Conservation (phyloP, 1,284 basidiomycete genomes). For the Cystobasidium pallidum region DNA sequence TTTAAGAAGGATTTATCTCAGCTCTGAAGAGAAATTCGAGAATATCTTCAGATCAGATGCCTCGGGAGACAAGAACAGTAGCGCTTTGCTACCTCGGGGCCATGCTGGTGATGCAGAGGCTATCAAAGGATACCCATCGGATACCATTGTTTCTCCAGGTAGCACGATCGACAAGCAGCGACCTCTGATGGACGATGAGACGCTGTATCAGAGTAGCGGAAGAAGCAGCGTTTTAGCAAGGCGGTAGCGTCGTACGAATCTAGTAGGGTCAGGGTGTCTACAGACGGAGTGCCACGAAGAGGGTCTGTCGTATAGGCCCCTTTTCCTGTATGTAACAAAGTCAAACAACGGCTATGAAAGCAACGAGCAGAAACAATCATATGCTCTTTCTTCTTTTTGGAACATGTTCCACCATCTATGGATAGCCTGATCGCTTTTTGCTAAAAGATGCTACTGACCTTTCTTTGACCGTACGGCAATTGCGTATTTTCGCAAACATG, state of each 20-base stretch:
- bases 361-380: too few relatives aligned
- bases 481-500: too few relatives aligned
- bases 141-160: constrained; percentile 36
- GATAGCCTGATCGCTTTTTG: too few relatives aligned
- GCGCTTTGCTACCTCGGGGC: neutral
- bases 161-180: neutral
- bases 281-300: too few relatives aligned
- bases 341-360: too few relatives aligned
- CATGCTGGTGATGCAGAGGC: neutral
- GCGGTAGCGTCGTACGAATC: neutral
- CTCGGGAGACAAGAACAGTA: neutral
- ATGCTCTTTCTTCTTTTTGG: too few relatives aligned
- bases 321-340: too few relatives aligned
- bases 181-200: constrained; percentile 39
- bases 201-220: constrained; percentile 39
- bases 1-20: constrained; percentile 51
- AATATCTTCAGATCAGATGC: constrained; percentile 4
- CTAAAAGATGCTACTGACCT: too few relatives aligned
- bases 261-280: too few relatives aligned
- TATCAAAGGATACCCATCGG: constrained; percentile 20
- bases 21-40: constrained; percentile 29
- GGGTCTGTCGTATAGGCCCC: too few relatives aligned
- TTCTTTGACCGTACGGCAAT: too few relatives aligned
- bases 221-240: constrained; percentile 21
- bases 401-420: too few relatives aligned